Conservation (phyloP, 768 basidiomycete genomes). For the Suillus subaureus region DNA sequence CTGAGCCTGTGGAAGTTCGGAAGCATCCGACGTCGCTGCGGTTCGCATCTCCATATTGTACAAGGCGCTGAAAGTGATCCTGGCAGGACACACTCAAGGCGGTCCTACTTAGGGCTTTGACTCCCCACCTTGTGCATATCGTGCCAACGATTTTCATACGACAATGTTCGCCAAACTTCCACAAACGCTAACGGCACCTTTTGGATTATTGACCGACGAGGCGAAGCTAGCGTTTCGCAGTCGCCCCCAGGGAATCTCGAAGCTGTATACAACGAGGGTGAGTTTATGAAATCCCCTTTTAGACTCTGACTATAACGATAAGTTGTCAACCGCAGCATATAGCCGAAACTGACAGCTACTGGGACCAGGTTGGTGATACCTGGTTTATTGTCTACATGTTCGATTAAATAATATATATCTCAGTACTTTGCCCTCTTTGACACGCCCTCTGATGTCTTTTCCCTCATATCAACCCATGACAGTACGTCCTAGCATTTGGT, state of each 20-base stretch:
- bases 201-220: conserved; percentile 82
- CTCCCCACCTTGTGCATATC: neutral
- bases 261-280: conserved; percentile 63
- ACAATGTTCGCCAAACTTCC: conserved; percentile 73
- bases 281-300: conserved; percentile 46
- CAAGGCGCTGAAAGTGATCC: neutral
- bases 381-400: neutral
- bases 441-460: conserved; percentile 88
- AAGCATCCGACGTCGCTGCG: neutral
- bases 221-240: conserved; percentile 89
- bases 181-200: conserved; percentile 70
- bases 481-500: conserved; percentile 48
- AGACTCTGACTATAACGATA: conserved; percentile 6
- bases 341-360: conserved; percentile 74
- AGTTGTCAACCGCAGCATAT: conserved; percentile 58
- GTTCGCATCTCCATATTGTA: neutral
- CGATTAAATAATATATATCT: conserved; percentile 10
- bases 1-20: neutral
- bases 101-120: neutral
- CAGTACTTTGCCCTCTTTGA: conserved; percentile 88
- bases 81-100: neutral
- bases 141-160: neutral
- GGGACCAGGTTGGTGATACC: conserved; percentile 72
- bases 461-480: conserved; percentile 84
- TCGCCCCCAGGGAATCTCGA: conserved; percentile 77